Conservation (phyloP, 306 rosid genomes). For the Herpetospermum pedunculosum region DNA sequence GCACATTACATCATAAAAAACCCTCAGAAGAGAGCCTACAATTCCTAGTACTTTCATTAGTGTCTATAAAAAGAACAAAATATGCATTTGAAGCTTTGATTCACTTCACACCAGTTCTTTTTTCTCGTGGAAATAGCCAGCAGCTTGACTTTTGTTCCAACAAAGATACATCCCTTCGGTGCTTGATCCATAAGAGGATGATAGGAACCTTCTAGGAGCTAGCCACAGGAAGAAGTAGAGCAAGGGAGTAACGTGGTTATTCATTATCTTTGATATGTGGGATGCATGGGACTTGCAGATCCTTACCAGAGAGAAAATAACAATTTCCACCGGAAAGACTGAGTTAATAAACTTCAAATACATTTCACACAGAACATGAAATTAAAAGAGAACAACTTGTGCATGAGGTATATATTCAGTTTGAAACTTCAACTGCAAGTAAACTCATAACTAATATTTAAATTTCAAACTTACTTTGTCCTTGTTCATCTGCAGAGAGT, state of each 20-base stretch:
- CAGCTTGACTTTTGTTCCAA: background rate
- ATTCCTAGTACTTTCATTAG: background rate
- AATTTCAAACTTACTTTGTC: slow-evolving; percentile 56
- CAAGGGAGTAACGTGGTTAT: background rate
- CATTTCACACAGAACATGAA: background rate
- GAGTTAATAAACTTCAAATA: background rate
- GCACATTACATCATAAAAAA: background rate
- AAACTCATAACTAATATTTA: background rate
- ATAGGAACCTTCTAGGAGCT: background rate
- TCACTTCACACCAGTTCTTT: background rate
- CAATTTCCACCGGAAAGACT: background rate
- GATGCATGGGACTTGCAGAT: background rate
- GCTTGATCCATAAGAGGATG: background rate
- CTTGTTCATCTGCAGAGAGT: slow-evolving; percentile 33
- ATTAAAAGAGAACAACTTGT: background rate
- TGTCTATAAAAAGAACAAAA: background rate
- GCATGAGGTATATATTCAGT: background rate
- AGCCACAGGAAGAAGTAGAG: background rate
- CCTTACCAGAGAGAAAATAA: background rate
- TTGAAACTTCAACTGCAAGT: background rate
- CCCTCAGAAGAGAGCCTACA: background rate
- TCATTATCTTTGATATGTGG: background rate
- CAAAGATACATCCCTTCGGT: background rate
- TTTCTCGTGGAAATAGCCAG: background rate
- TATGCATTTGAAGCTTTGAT: background rate